These are phyloP conservation scores for Hypoxylon sp. DNA, from an alignment of 2,329 filamentous ascomycete species.

Conservation along the genomic window DNA sequence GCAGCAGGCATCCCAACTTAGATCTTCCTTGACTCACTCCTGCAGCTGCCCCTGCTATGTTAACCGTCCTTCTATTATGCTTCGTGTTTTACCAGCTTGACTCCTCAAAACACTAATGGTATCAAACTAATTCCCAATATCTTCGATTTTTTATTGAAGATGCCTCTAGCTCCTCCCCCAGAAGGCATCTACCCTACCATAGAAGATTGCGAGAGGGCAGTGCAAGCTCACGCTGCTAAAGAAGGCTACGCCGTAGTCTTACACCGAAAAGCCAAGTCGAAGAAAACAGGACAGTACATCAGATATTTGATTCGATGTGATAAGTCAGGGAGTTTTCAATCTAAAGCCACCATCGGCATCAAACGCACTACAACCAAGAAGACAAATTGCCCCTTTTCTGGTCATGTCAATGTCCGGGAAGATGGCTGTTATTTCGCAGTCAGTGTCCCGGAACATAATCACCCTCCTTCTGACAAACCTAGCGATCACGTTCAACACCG, in stretches of 20 bases:
- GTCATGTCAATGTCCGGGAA: conserved; percentile 46
- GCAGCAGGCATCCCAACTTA: conserved; percentile 23
- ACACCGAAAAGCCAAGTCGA: conserved; percentile 48
- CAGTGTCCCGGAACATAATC: conserved; percentile 47
- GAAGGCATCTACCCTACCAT: conserved; percentile 46
- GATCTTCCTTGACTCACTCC: conserved; percentile 39
- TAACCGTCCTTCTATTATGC: background rate
- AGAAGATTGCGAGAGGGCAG: conserved; percentile 46
- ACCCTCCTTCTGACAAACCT: conserved; percentile 46
- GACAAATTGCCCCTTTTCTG: conserved; percentile 51
- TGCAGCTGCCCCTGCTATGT: conserved; percentile 35
- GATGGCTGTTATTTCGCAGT: conserved; percentile 50
- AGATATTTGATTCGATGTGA: conserved; percentile 50
- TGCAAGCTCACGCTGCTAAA: conserved; percentile 47
- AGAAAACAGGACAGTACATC: conserved; percentile 48
- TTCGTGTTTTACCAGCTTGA: background rate
- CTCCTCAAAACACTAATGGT: background rate
- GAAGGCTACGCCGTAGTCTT: conserved; percentile 50
- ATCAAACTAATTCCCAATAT: conserved; percentile 12
- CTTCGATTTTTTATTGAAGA: conserved; percentile 24
- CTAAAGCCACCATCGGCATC: conserved; percentile 45
- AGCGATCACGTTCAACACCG: conserved; percentile 49
- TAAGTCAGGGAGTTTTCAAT: conserved; percentile 49
- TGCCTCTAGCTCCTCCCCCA: conserved; percentile 49
- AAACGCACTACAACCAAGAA: conserved; percentile 49